Conservation (phyloP, 805 yeast genomes). For the Candida multigemmis region DNA sequence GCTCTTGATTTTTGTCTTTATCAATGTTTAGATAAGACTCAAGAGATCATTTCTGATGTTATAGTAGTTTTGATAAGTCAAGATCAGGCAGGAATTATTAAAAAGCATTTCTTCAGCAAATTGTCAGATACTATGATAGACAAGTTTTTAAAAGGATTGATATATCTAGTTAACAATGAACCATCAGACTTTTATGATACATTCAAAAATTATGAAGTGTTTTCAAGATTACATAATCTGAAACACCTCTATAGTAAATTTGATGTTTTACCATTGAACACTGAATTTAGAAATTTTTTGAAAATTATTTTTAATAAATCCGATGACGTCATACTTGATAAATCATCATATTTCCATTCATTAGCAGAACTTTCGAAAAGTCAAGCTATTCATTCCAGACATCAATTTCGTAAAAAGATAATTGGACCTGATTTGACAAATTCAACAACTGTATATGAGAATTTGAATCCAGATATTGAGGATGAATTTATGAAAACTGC, state of each 20-base stretch:
- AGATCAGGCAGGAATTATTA: slow-evolving; percentile 32
- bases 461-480: slow-evolving; percentile 4
- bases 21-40: slow-evolving; percentile 9
- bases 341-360: slow-evolving; percentile 21
- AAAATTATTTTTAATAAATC: slow-evolving; percentile 9
- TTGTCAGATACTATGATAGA: slow-evolving; percentile 31
- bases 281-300: too few relatives aligned
- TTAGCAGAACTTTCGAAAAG: slow-evolving; percentile 15
- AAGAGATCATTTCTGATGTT: slow-evolving; percentile 26
- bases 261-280: too few relatives aligned
- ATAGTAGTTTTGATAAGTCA: slow-evolving; percentile 18
- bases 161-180: slow-evolving; percentile 20
- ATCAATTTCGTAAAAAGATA: slow-evolving; percentile 3
- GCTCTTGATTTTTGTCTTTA: slow-evolving; percentile 18
- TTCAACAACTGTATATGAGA: neutral
- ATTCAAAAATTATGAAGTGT: slow-evolving; percentile 13
- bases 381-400: slow-evolving; percentile 6
- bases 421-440: slow-evolving; percentile 1
- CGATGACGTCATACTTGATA: slow-evolving; percentile 5
- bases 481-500: slow-evolving; percentile 10
- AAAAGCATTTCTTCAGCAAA: slow-evolving; percentile 26
- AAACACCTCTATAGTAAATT: too few relatives aligned
- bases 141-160: slow-evolving; percentile 27
- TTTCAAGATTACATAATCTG: too few relatives aligned
- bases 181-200: slow-evolving; percentile 11